Percentiles rank a stretch among this genome's conserved stretches.
Evolutionary conservation across 1,284 basidiomycete species (phyloP).

Genomic region (Malassezia slooffiae): DNA sequence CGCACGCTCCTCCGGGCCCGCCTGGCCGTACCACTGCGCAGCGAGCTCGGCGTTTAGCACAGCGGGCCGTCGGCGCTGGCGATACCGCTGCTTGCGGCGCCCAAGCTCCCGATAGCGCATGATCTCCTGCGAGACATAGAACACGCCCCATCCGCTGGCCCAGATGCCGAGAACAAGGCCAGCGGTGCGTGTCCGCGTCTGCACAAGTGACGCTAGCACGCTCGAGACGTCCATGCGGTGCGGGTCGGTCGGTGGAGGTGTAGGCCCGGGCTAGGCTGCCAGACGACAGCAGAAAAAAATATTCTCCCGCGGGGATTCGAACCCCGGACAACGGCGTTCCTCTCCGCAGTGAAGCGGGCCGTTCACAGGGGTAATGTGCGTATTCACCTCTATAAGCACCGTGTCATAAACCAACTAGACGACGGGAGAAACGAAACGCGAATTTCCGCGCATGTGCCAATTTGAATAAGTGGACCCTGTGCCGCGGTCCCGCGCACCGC

Average conservation of each 20-base stretch:
- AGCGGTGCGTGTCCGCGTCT: not conserved
- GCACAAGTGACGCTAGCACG: not conserved
- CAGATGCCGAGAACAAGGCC: not conserved
- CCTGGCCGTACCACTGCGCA: slow-evolving; percentile 26
- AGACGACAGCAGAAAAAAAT: slow-evolving; percentile 5
- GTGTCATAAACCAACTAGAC: slow-evolving; percentile 22
- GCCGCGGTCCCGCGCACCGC: no score
- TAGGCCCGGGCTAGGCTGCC: not conserved
- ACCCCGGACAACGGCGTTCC: slow-evolving; percentile 21
- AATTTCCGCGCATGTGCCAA: not conserved
- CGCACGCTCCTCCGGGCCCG: slow-evolving; percentile 40
- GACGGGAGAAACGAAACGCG: slow-evolving; percentile 15
- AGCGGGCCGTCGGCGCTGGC: slow-evolving; percentile 10
- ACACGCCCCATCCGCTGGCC: slow-evolving; percentile 23
- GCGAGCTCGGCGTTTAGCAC: not conserved
- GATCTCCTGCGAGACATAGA: slow-evolving; percentile 30
- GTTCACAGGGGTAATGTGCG: slow-evolving; percentile 12
- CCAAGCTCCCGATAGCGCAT: slow-evolving; percentile 17
- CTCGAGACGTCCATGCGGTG: not conserved
- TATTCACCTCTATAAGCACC: slow-evolving; percentile 18
- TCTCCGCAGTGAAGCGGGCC: slow-evolving; percentile 17
- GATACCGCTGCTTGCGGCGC: slow-evolving; percentile 18
- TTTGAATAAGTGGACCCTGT: slow-evolving; percentile 1
- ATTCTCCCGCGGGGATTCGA: slow-evolving; percentile 20
- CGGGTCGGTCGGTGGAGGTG: not conserved